Conservation (phyloP, 2,329 filamentous ascomycete genomes). For the Fusarium avenaceum region DNA sequence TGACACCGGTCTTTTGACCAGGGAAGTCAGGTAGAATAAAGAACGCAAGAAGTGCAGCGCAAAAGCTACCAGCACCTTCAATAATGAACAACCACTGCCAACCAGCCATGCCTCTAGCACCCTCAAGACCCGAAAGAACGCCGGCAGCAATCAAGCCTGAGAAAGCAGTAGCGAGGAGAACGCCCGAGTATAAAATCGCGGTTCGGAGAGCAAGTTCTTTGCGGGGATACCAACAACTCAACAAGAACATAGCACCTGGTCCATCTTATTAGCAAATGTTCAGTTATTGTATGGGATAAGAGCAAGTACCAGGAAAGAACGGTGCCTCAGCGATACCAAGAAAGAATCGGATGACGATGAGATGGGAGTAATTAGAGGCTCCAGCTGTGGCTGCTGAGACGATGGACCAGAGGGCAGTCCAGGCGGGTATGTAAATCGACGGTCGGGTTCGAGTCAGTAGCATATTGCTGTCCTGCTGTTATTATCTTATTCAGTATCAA, state of each 20-base stretch:
- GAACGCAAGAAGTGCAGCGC: constrained; percentile 35
- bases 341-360: constrained; percentile 39
- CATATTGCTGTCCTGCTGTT: constrained; percentile 21
- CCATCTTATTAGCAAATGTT: no score
- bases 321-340: constrained; percentile 46
- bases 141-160: constrained; percentile 47
- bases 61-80: constrained; percentile 46
- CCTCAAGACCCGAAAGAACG: constrained; percentile 39
- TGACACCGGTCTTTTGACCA: constrained; percentile 42
- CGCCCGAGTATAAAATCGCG: constrained; percentile 45
- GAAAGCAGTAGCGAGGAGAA: constrained; percentile 42
- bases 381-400: constrained; percentile 43
- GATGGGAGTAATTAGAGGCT: constrained; percentile 16
- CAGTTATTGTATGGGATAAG: no score
- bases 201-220: constrained; percentile 46
- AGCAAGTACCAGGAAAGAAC: constrained; percentile 26
- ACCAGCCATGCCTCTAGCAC: constrained; percentile 50
- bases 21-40: constrained; percentile 45
- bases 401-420: constrained; percentile 42
- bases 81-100: constrained; percentile 61
- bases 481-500: no score
- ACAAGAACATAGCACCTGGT: background rate
- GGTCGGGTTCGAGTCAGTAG: constrained; percentile 34
- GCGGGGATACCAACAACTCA: constrained; percentile 45
- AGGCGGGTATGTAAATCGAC: constrained; percentile 35